These are phyloP conservation scores for Cutaneotrichosporon curvatum DNA, from an alignment of 1,284 basidiomycete genomes.

Conservation along the genomic window DNA sequence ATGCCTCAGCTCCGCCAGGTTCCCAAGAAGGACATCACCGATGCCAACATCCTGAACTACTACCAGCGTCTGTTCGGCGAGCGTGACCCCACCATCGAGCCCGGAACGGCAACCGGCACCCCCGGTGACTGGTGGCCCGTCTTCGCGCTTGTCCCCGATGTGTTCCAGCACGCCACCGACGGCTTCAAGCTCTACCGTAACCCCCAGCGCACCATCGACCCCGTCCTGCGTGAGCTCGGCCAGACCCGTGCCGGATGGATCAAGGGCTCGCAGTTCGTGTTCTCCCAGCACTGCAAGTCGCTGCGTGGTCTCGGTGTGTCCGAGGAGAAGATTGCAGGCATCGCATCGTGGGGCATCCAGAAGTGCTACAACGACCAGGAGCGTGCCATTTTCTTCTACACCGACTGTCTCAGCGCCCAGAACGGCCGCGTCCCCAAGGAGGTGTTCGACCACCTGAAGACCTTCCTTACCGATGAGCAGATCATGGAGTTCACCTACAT, in stretches of 20 bases:
- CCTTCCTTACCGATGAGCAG: neutral
- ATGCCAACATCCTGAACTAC: neutral
- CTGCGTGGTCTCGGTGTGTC: neutral
- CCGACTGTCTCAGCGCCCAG: neutral
- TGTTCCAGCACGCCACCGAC: slow-evolving; percentile 3
- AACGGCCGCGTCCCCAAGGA: slow-evolving; percentile 1
- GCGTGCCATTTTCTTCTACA: slow-evolving; percentile 1
- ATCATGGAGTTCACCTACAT: slow-evolving; percentile 8
- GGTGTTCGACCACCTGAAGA: slow-evolving; percentile 2
- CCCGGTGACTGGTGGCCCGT: slow-evolving; percentile 6
- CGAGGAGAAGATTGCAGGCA: slow-evolving; percentile 1
- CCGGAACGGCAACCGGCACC: slow-evolving; percentile 3
- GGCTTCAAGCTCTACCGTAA: slow-evolving; percentile 4
- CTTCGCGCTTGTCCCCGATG: slow-evolving; percentile 2
- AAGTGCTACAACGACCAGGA: neutral
- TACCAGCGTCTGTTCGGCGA: slow-evolving; percentile 2
- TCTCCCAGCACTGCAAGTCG: slow-evolving; percentile 6
- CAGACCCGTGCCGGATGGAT: slow-evolving; percentile 3
- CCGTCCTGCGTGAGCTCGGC: slow-evolving; percentile 3
- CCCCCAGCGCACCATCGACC: neutral
- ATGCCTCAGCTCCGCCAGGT: slow-evolving; percentile 4
- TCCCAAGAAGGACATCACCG: neutral
- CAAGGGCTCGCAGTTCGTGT: slow-evolving; percentile 4
- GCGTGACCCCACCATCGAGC: neutral
- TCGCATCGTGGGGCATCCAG: neutral